Conservation (phyloP, 2,329 filamentous ascomycete species). For the Thelonectria discophora region DNA sequence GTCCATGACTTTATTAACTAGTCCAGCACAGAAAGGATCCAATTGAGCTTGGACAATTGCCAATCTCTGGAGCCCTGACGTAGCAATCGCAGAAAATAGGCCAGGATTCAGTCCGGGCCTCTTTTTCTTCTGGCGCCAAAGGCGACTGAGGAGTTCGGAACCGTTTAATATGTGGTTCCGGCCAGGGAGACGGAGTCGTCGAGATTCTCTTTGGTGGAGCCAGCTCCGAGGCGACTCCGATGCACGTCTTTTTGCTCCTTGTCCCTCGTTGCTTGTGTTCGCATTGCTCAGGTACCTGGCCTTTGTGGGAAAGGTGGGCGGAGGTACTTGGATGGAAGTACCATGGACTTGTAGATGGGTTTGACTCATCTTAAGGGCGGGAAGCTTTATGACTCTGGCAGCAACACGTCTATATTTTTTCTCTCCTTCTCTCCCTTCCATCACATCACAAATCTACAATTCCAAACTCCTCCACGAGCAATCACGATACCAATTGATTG, state of each 20-base stretch:
- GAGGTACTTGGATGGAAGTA: not conserved
- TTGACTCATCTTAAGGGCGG: constrained; percentile 20
- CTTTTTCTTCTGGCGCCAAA: not conserved
- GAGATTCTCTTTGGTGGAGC: constrained; percentile 40
- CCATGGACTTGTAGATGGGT: constrained; percentile 1
- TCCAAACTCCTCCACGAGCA: not conserved
- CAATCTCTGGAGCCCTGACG: constrained; percentile 40
- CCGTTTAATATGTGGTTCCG: not conserved
- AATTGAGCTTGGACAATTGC: constrained; percentile 42
- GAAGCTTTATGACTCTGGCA: constrained; percentile 11
- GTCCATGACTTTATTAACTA: not conserved
- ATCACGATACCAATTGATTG: not conserved
- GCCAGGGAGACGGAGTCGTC: not conserved
- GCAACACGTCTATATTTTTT: constrained; percentile 11
- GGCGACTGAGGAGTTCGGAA: not conserved
- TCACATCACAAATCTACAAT: not conserved
- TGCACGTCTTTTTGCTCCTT: constrained; percentile 23
- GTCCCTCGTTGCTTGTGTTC: not conserved
- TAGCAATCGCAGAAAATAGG: constrained; percentile 23
- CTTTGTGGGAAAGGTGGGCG: not conserved
- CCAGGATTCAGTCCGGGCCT: constrained; percentile 16
- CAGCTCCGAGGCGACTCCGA: constrained; percentile 45
- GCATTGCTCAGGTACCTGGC: not conserved
- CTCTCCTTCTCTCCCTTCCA: not conserved
- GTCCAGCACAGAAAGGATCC: constrained; percentile 14